These are phyloP conservation scores for Quercus parvula DNA, from an alignment of 306 rosid genomes.

Conservation along the genomic window DNA sequence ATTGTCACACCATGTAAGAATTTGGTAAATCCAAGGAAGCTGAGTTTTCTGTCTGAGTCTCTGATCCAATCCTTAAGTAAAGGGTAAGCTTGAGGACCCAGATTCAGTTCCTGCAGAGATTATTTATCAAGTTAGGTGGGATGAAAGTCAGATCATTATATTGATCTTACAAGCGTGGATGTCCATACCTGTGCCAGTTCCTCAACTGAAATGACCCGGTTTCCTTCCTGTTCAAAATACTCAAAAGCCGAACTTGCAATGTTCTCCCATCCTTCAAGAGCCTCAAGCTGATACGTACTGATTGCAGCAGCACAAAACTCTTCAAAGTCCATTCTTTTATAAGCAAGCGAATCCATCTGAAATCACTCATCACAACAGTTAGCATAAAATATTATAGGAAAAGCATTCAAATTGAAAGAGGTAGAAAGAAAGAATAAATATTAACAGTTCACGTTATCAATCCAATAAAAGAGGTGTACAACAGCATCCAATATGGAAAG, in stretches of 20 bases:
- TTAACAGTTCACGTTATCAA: not conserved
- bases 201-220: constrained; percentile 70
- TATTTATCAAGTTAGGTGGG: constrained; percentile 10
- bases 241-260: constrained; percentile 70
- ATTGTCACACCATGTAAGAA: constrained; percentile 87
- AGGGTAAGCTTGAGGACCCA: constrained; percentile 70
- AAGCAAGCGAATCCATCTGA: constrained; percentile 79
- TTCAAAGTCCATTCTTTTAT: constrained; percentile 71
- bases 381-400: constrained; percentile 14
- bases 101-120: constrained; percentile 77
- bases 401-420: not conserved
- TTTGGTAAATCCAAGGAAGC: constrained; percentile 78
- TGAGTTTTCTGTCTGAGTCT: constrained; percentile 78
- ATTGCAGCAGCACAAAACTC: constrained; percentile 94
- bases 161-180: not conserved
- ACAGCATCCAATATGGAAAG: not conserved
- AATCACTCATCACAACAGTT: constrained; percentile 26
- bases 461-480: not conserved
- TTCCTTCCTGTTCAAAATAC: constrained; percentile 71
- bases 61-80: constrained; percentile 84
- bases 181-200: constrained; percentile 84
- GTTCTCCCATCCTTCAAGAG: constrained; percentile 74
- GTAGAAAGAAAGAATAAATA: not conserved
- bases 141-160: not conserved
- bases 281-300: constrained; percentile 90